Base-by-base conservation (phyloP, 2,329 filamentous ascomycete genomes). In the Apiospora saccharicola region DNA sequence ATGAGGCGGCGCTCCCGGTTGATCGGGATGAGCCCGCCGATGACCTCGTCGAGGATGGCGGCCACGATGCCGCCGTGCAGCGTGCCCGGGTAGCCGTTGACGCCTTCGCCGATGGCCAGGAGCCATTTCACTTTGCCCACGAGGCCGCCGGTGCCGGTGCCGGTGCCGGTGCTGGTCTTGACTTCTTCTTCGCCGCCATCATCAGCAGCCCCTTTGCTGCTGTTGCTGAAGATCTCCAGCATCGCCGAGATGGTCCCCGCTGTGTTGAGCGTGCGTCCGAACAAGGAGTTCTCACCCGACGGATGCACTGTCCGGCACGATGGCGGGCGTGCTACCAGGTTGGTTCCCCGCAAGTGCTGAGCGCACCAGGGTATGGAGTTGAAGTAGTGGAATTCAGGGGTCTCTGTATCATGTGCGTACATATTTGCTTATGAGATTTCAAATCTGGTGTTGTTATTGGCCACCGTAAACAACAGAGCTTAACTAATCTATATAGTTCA, bases 41-140 rank as follows among this genome's bases (percentile, higher is more conserved):
- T 86, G 7, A 83, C 80, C 77, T 92, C 90, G 76, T 92, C 90
- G 30, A 92, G 78, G n/a, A 92, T 77, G 0, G 87, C 85, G 12
- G 85, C 85, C 8, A 89, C 84, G 43, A 91, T 85, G 1, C 90
- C 90, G 26, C 90, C 90, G 77, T 92, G 90, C 13, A 84, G 81
- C 8, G 89, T 82, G 3, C 82, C 79, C 1, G 86, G 80, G 75
- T 87, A 86, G 2, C 90, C 90, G 74, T 89, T 88, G 71, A 91
- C 75, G 24, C 85, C 86, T 14, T 82, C 76, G 1, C 87, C 89
- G 0, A 91, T 80, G 16, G 78, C 80, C 6, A 84, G 64, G 46
- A 85, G 77, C 1, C 75, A 76, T 41, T 80, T 79, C 67, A 83
- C 22, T 47, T 81, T 77, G n/a, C 75, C 71, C 2, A 84, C 73